phyloP scores from a whole-genome alignment of 2,329 filamentous ascomycete genomes.

The Chalara sp. region DNA sequence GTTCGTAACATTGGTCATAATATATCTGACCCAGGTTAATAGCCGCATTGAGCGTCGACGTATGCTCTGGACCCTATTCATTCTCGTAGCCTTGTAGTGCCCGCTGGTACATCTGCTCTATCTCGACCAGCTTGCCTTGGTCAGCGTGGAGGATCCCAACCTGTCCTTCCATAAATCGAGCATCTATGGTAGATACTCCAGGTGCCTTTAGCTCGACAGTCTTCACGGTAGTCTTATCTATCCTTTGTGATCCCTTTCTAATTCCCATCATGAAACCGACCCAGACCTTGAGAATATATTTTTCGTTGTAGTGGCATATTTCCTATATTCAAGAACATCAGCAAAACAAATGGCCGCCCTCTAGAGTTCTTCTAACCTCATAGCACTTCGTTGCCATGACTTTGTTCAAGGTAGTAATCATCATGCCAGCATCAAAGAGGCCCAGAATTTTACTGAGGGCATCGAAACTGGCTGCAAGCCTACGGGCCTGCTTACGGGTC shows the following conservation, averaged over 20 bases:
- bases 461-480: conserved; percentile 10
- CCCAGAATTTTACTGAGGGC: conserved; percentile 5
- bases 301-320: conserved; percentile 13
- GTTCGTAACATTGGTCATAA: no score
- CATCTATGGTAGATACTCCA: conserved; percentile 9
- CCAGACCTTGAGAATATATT: conserved; percentile 5
- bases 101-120: no score
- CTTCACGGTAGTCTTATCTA: conserved; percentile 13
- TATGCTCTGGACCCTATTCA: neutral
- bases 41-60: no score
- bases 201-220: conserved; percentile 9
- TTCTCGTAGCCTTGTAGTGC: neutral
- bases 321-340: conserved; percentile 3
- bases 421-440: conserved; percentile 13
- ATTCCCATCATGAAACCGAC: conserved; percentile 7
- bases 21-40: no score
- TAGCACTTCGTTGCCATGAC: conserved; percentile 9
- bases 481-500: neutral
- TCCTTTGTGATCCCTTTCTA: conserved; percentile 3
- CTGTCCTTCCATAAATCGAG: conserved; percentile 4
- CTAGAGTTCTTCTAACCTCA: conserved; percentile 3
- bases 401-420: conserved; percentile 11
- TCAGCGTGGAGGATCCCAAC: neutral
- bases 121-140: no score
- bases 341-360: neutral